Evolutionary conservation across 345 rosid species (phyloP).

Genomic region (Eucalyptus viminalis): DNA sequence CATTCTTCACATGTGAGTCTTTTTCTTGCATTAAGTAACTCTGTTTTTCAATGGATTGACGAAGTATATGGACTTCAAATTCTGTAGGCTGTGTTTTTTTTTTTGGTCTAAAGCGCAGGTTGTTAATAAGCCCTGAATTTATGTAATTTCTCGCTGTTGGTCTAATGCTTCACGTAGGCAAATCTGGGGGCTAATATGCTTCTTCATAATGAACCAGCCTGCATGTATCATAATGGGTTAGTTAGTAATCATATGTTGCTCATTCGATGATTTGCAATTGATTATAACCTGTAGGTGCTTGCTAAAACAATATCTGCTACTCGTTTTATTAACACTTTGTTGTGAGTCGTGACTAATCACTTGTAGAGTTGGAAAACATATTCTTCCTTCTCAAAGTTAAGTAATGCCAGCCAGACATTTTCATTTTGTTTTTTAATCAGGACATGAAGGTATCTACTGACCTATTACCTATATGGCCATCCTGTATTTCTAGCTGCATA

Average conservation of each 20-base stretch:
- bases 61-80: not conserved
- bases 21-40: not conserved
- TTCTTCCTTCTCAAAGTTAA: not conserved
- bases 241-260: not conserved
- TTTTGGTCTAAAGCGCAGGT: too few relatives aligned
- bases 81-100: not conserved
- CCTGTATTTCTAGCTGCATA: not conserved
- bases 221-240: not conserved
- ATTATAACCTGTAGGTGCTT: not conserved
- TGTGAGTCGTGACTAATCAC: not conserved
- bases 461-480: not conserved
- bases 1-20: conserved; percentile 77
- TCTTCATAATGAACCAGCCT: not conserved
- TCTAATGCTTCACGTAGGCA: not conserved
- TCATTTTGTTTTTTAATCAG: not conserved
- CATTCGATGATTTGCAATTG: not conserved
- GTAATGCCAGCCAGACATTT: not conserved
- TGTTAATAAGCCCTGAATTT: not conserved
- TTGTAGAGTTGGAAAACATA: not conserved
- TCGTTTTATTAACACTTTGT: not conserved
- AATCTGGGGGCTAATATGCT: not conserved
- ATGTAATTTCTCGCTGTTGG: not conserved
- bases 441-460: not conserved
- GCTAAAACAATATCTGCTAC: not conserved
- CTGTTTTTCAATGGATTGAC: not conserved